Base-by-base conservation (phyloP, 768 basidiomycete genomes). In the Suillus plorans region DNA sequence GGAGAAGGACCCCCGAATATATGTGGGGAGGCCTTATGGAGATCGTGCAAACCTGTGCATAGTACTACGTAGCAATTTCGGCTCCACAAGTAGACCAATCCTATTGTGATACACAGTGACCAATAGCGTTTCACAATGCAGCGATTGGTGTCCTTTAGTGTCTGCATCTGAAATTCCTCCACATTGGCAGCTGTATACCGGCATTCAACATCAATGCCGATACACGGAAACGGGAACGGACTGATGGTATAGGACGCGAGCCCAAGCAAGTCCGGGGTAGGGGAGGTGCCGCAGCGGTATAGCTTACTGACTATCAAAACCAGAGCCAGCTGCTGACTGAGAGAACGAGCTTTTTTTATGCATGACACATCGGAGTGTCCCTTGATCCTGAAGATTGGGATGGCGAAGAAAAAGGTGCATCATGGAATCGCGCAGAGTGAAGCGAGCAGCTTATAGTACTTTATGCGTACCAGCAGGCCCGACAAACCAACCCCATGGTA, bases 381-480 rank as follows among this genome's bases (percentile, higher is more conserved):
- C 8, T 53, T 31, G 18, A 31, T 31, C 14, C 16, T 18, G 25
- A 28, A 9, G 25, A 18, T 28, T 28, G 50, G 14, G 18, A 18
- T 31, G 16, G 25, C 16, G 28, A 9, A 53, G 50, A 53, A 31
- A 53, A 53, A 5, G 31, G 20, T 34, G 10, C 9, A 12, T 12
- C 52, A 31, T 28, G 22, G 18, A 18, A 13, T n/a, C n/a, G 5
- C n/a, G 12, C n/a, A 22, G n/a, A 22, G 45, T n/a, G 18, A 34
- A 53, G 52, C 18, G 52, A 53, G 16, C 28, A 31, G 52, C 28
- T 31, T 18, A 18, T 31, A n/a, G 8, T 10, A 28, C 16, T 53
- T 20, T 20, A 53, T 53, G 49, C 74, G 77, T 76, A 39, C 79
- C 79, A 37, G 70, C 69, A 9, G 73, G 70, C 22, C 78, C 76